Base-by-base conservation (phyloP, 2,329 filamentous ascomycete species). In the Diplodia intermedia region DNA sequence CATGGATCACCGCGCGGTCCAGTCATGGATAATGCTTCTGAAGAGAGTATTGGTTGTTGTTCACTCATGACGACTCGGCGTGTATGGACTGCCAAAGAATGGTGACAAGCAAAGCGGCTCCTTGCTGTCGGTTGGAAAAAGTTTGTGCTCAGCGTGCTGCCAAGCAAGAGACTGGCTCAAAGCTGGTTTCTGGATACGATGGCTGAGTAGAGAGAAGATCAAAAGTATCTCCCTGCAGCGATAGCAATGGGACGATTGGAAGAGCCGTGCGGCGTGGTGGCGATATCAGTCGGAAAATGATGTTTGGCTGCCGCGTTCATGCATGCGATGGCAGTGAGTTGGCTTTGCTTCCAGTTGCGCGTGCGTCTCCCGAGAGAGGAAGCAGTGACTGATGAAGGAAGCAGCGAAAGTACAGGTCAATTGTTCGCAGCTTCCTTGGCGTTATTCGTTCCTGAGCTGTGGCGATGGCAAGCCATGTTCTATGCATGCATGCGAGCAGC, bases 191-290 rank as follows among this genome's bases (percentile, higher is more conserved):
- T 36, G 31, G n/a, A 20, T 38, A 36, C 5, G 18, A 38, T 23
- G 33, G 14, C 40, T 57, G 18, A 6, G 20, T 38, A 57, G 33
- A 36, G 9, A 15, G n/a, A 6, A 20, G 4, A 15, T 12, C 54
- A 26, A 12, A 38, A 6, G 33, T 29, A 40, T 57, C 15, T 29
- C n/a, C 54, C 8, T 38, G 15, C 36, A 38, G 54, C 20, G 33
- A 57, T 40, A 23, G 54, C 43, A 40, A 57, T 57, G 54, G 12
- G 23, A 38, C n/a, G 33, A 38, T 38, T 56, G 33, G 14, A 26
- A 40, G 5, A 36, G 23, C 33, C 11, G 54, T 18, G 14, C 11
- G 31, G n/a, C 8, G 20, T 20, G 31, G n/a, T 6, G 8, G 33
- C 12, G 31, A 38, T n/a, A 26, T 31, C 6, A 29, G 26, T 29